Percentiles rank a stretch among this genome's conserved stretches.
These are phyloP conservation scores for Sporothrix humicola DNA, from an alignment of 2,329 filamentous ascomycete genomes.

Conservation along the genomic window DNA sequence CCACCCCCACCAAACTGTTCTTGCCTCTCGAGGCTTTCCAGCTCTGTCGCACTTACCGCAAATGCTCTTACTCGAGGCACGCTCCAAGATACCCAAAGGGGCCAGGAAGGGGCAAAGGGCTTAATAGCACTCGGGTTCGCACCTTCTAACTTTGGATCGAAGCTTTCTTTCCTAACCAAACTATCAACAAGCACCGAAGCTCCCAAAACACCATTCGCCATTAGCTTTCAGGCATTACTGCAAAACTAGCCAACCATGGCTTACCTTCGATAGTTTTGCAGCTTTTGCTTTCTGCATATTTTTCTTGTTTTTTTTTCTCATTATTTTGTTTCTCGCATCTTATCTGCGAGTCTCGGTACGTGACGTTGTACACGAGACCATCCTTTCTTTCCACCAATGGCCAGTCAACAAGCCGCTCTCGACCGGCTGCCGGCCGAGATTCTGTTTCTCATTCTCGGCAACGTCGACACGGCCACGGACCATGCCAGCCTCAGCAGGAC, in stretches of 20 bases:
- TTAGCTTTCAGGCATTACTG: background rate
- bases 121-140: constrained; percentile 7
- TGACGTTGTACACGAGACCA: background rate
- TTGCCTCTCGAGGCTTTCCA: background rate
- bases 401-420: constrained; percentile 41
- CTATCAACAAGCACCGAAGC: background rate
- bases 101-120: background rate
- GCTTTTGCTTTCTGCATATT: background rate
- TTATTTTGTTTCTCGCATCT: background rate
- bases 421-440: constrained; percentile 57
- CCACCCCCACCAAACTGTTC: background rate
- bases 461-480: constrained; percentile 57
- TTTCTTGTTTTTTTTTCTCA: background rate
- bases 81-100: background rate
- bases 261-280: background rate
- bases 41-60: background rate
- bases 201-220: background rate
- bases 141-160: background rate
- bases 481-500: constrained; percentile 51
- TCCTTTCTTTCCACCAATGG: background rate
- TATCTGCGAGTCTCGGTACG: background rate
- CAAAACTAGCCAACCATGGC: constrained; percentile 14
- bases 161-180: background rate
- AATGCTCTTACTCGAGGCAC: background rate
- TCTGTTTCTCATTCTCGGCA: constrained; percentile 54